phyloP scores from a whole-genome alignment of 2,329 filamentous ascomycete genomes.

The Falciphora oryzae region DNA sequence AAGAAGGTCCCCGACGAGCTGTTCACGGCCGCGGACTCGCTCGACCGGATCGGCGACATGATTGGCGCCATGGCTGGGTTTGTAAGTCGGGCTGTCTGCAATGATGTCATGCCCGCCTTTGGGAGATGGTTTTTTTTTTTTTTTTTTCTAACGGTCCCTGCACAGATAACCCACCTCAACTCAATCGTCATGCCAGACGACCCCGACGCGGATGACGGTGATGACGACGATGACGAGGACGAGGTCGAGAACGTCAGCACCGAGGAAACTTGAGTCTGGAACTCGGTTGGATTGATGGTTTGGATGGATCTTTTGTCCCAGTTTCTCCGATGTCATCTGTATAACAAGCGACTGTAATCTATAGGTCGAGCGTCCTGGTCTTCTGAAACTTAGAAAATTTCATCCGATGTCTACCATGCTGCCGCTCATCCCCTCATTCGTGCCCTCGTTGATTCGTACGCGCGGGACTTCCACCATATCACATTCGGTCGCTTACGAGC shows the following conservation, averaged over 20 bases:
- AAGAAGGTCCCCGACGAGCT: constrained; percentile 61
- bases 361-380: not conserved
- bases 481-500: too few relatives aligned
- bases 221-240: constrained; percentile 9
- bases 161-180: constrained; percentile 65
- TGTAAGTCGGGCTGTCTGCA: constrained; percentile 49
- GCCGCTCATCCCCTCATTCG: too few relatives aligned
- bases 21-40: constrained; percentile 54
- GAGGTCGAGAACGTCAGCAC: not conserved
- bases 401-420: too few relatives aligned
- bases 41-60: constrained; percentile 59
- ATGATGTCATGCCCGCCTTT: constrained; percentile 13
- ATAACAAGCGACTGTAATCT: not conserved
- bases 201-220: constrained; percentile 29
- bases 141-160: constrained; percentile 3
- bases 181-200: constrained; percentile 68
- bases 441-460: too few relatives aligned
- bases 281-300: not conserved
- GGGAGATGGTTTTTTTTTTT: not conserved
- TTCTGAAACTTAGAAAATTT: not conserved
- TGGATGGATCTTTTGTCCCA: not conserved
- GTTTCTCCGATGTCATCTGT: not conserved
- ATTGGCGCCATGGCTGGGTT: constrained; percentile 69
- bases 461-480: too few relatives aligned
- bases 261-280: not conserved